Evolutionary conservation across 2,329 filamentous ascomycete species (phyloP), one percentile per base, ranked within the genome.

Genomic region (Basipetospora chlamydospora): DNA sequence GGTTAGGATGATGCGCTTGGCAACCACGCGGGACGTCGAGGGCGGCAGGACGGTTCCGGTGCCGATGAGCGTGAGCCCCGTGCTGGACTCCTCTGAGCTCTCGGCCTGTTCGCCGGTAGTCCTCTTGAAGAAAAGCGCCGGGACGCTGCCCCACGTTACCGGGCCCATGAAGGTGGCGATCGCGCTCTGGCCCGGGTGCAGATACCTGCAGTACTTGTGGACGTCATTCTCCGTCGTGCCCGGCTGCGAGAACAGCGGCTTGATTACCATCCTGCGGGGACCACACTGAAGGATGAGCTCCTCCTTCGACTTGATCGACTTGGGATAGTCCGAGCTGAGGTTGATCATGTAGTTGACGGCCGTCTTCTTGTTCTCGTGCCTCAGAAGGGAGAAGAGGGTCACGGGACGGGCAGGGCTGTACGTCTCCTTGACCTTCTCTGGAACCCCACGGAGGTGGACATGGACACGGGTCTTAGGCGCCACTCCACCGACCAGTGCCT

Each of bases 161-260:
- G 90, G 90, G 0, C 81, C 90, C 47, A 87, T 80, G 56, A 95
- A 94, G 9, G 80, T 82, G 6, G 87, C 90, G 17, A 96, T 79
- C 3, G 83, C 83, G 7, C 83, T 88, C 47, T 85, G 80, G 4
- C 90, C 90, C 0, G 90, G 87, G 55, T 96, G 86, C 5, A 96
- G 62, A 61, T 75, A 98, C 21, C 88, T 80, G 57, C 85, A 82
- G 59, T 86, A 96, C 57, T 98, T 98, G 70, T 96, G 87, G 11
- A 98, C 87, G 52, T 98, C 80, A 61, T 96, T 96, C 33, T 85
- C 83, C 1, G 88, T 95, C 51, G 80, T 85, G 39, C 87, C 88
- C n/a, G 73, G 67, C 51, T 83, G 75, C 0, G 87, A 95, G 65
- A 88, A 95, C 31, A 96, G 66, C 9, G 90, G 90, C 50, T 90